These are phyloP conservation scores for Coprinopsis sp. DNA, from an alignment of 768 basidiomycete genomes.

Conservation along the genomic window DNA sequence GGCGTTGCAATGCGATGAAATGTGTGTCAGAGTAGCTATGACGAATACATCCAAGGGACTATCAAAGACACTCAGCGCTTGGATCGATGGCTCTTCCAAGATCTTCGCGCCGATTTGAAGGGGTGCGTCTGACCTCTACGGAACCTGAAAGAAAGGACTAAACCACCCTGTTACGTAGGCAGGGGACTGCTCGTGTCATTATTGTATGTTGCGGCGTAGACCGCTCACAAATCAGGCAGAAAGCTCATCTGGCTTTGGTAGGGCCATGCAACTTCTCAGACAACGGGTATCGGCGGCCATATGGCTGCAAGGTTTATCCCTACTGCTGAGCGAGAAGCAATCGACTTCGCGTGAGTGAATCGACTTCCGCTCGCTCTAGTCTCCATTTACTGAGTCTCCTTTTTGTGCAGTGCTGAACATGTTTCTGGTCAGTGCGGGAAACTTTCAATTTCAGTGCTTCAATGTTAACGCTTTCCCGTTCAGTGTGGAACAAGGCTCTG, in stretches of 20 bases:
- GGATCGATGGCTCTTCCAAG: constrained; percentile 81
- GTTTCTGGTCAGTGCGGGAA: constrained; percentile 3
- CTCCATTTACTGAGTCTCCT: constrained; percentile 60
- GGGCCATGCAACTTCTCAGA: constrained; percentile 91
- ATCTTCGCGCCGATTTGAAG: constrained; percentile 80
- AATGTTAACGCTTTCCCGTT: too few relatives aligned
- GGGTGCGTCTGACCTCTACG: constrained; percentile 45
- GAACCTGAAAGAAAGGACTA: constrained; percentile 2
- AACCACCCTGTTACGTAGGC: constrained; percentile 35
- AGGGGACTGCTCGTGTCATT: constrained; percentile 73
- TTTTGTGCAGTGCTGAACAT: constrained; percentile 53
- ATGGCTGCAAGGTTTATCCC: constrained; percentile 85
- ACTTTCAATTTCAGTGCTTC: constrained; percentile 5
- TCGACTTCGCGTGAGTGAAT: constrained; percentile 71
- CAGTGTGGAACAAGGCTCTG: constrained; percentile 89
- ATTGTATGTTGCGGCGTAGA: constrained; percentile 50
- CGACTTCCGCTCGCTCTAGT: neutral
- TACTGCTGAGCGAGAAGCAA: constrained; percentile 92
- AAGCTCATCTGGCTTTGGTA: constrained; percentile 24
- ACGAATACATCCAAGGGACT: constrained; percentile 67
- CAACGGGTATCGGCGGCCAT: constrained; percentile 70
- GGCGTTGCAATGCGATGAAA: neutral
- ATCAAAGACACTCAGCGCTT: constrained; percentile 49
- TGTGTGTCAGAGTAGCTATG: constrained; percentile 68
- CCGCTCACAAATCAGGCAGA: neutral